phyloP scores from a whole-genome alignment of 2,329 filamentous ascomycete species.

The Dothidotthia symphoricarpi region DNA sequence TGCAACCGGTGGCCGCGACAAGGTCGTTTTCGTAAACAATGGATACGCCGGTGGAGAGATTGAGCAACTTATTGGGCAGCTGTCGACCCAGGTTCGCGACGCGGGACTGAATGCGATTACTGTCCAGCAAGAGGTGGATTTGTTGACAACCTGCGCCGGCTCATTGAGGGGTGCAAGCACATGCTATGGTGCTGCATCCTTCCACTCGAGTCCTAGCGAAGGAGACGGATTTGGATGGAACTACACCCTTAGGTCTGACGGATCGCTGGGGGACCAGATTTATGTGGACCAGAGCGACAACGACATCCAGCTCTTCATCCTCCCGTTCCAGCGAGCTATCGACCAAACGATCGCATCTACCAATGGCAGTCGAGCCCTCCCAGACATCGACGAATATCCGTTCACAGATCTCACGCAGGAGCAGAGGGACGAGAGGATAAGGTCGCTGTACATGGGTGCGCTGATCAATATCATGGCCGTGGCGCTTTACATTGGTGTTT shows the following conservation, averaged over 20 bases:
- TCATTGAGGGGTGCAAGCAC: constrained; percentile 60
- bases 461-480: constrained; percentile 76
- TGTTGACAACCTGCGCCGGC: constrained; percentile 62
- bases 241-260: constrained; percentile 79
- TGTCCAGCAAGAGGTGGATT: constrained; percentile 55
- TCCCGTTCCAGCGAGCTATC: constrained; percentile 77
- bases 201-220: constrained; percentile 72
- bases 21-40: constrained; percentile 76
- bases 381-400: constrained; percentile 62
- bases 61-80: constrained; percentile 63
- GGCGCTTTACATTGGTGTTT: constrained; percentile 73
- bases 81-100: constrained; percentile 58
- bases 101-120: constrained; percentile 58
- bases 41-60: constrained; percentile 68
- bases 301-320: constrained; percentile 71
- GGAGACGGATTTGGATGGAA: constrained; percentile 71
- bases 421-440: constrained; percentile 65
- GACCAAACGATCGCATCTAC: constrained; percentile 67
- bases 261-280: constrained; percentile 64
- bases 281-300: constrained; percentile 65
- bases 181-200: constrained; percentile 73
- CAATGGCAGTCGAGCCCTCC: constrained; percentile 45
- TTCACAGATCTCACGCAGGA: constrained; percentile 71
- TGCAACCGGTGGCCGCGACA: constrained; percentile 61
- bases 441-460: constrained; percentile 67